A percentile compares a stretch with the other conserved stretches of the same genome.
These are phyloP conservation scores for Penicillium fimorum DNA, from an alignment of 495 filamentous ascomycete species.

Conservation along the genomic window DNA sequence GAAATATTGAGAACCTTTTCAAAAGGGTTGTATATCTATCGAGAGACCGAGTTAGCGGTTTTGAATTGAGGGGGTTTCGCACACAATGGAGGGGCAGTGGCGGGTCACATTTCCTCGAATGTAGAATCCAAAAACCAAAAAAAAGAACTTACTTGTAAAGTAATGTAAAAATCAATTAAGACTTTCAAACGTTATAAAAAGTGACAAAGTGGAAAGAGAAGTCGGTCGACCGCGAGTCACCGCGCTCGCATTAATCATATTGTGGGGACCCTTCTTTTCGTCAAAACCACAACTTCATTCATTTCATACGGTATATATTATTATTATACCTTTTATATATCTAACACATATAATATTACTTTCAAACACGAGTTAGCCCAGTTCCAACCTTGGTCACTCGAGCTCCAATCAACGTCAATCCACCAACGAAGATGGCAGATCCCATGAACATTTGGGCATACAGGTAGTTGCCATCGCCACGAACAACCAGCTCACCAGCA, in stretches of 20 bases:
- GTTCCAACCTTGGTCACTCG: conserved; percentile 44
- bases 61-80: neutral
- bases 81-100: conserved; percentile 1
- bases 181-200: neutral
- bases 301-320: too few relatives aligned
- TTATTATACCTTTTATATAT: too few relatives aligned
- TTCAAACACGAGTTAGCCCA: conserved; percentile 24
- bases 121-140: neutral
- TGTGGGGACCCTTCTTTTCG: too few relatives aligned
- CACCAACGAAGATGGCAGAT: conserved; percentile 49
- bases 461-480: conserved; percentile 50
- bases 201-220: neutral
- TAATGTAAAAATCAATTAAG: neutral
- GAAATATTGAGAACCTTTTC: neutral
- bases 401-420: conserved; percentile 44
- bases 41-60: neutral
- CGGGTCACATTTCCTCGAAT: neutral
- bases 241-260: too few relatives aligned
- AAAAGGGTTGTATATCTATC: neutral
- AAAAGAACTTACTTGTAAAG: neutral
- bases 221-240: too few relatives aligned
- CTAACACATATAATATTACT: too few relatives aligned
- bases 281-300: too few relatives aligned
- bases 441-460: conserved; percentile 58
- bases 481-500: conserved; percentile 59